A percentile compares a stretch with the other conserved stretches of the same genome.
These are phyloP conservation scores for Comarum palustre DNA, from an alignment of 306 rosid species.

Conservation along the genomic window DNA sequence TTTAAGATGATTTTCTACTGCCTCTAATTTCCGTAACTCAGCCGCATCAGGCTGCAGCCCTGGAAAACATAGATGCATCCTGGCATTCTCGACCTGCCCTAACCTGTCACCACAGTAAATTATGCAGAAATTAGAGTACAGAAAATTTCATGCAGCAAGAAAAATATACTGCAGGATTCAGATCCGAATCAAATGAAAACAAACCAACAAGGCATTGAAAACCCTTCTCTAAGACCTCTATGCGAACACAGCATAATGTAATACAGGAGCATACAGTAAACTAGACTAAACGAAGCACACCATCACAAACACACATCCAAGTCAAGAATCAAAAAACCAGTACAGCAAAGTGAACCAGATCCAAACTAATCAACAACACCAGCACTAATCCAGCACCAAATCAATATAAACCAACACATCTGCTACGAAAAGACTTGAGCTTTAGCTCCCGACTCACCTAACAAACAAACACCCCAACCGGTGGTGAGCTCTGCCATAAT, in stretches of 20 bases:
- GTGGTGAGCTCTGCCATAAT: slow-evolving; percentile 75
- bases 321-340: not conserved
- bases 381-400: not conserved
- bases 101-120: slow-evolving; percentile 47
- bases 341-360: slow-evolving; percentile 16
- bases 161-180: not conserved
- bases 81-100: slow-evolving; percentile 83
- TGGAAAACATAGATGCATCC: slow-evolving; percentile 55
- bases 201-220: not conserved
- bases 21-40: slow-evolving; percentile 68
- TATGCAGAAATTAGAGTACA: not conserved
- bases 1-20: slow-evolving; percentile 65
- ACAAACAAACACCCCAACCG: slow-evolving; percentile 77
- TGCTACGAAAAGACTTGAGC: not conserved
- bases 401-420: not conserved
- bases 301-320: not conserved
- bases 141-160: not conserved
- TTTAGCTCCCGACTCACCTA: slow-evolving; percentile 46
- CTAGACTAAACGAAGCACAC: not conserved
- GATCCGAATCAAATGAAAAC: not conserved
- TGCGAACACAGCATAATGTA: slow-evolving; percentile 1
- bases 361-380: slow-evolving; percentile 9
- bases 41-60: slow-evolving; percentile 50
- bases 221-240: not conserved
- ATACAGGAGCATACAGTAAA: not conserved